These are phyloP conservation scores for Phytophthora tentaculata DNA, from an alignment of 352 stramenopile species.

Conservation along the genomic window DNA sequence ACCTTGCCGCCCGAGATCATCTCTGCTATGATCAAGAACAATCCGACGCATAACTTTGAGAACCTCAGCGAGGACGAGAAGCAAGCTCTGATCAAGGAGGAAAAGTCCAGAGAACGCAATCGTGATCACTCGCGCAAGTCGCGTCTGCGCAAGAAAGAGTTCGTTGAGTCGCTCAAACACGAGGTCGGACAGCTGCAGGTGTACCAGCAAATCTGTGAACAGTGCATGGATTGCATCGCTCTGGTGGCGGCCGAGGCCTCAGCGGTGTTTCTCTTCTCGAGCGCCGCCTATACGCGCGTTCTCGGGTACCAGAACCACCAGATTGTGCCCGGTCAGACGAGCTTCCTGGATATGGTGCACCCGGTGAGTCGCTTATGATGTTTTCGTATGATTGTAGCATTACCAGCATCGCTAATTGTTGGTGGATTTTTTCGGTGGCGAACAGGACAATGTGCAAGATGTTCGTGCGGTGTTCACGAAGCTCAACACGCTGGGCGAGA, in stretches of 20 bases:
- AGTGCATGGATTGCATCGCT: conserved; percentile 81
- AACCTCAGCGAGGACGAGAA: conserved; percentile 85
- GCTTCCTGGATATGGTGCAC: conserved; percentile 86
- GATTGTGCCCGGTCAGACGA: conserved; percentile 74
- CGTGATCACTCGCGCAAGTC: conserved; percentile 96
- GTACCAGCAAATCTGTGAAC: conserved; percentile 87
- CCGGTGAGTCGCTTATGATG: conserved; percentile 48
- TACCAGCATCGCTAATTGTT: conserved; percentile 10
- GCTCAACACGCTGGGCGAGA: conserved; percentile 67
- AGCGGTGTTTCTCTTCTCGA: conserved; percentile 73
- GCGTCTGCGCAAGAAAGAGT: conserved; percentile 94
- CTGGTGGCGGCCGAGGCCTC: conserved; percentile 71
- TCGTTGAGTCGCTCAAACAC: conserved; percentile 94
- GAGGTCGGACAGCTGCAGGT: conserved; percentile 85
- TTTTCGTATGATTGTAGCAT: conserved; percentile 10
- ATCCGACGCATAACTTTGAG: conserved; percentile 67
- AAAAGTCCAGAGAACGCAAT: conserved; percentile 92
- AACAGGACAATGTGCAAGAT: conserved; percentile 64
- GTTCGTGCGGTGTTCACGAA: conserved; percentile 72
- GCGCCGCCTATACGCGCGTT: conserved; percentile 69
- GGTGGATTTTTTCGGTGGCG: conserved; percentile 22
- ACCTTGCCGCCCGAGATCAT: conserved; percentile 84
- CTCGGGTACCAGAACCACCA: conserved; percentile 83
- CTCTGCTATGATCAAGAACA: conserved; percentile 85
- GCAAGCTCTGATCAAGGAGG: conserved; percentile 79